Conservation (phyloP, 2,329 filamentous ascomycete species). For the Trichoderma brevicompactum region DNA sequence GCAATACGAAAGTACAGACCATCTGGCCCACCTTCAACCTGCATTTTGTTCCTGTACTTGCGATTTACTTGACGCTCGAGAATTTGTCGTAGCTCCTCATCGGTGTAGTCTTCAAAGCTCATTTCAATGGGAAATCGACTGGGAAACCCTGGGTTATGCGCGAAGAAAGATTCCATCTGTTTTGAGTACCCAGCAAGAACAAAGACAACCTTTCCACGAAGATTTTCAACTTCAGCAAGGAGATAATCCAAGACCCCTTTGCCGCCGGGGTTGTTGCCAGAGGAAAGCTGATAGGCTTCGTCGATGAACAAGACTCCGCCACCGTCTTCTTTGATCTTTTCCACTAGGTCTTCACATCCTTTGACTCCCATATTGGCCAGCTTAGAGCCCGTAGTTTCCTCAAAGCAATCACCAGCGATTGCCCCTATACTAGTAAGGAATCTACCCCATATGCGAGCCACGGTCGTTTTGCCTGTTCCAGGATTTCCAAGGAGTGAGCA, state of each 20-base stretch:
- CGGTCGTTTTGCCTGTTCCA: constrained; percentile 80
- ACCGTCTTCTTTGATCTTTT: constrained; percentile 56
- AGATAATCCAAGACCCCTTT: constrained; percentile 70
- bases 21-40: constrained; percentile 58
- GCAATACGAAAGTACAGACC: constrained; percentile 70
- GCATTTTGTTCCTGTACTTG: constrained; percentile 60
- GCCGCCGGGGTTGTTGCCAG: constrained; percentile 61
- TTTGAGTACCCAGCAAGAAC: constrained; percentile 74
- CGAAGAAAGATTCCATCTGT: constrained; percentile 77
- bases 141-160: constrained; percentile 71
- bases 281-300: constrained; percentile 75
- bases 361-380: constrained; percentile 66
- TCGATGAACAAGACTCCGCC: constrained; percentile 79
- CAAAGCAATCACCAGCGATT: constrained; percentile 62
- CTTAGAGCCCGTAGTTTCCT: constrained; percentile 70
- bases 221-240: constrained; percentile 73
- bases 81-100: constrained; percentile 67
- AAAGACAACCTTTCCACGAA: constrained; percentile 70
- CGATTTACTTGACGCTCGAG: constrained; percentile 58
- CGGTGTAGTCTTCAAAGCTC: constrained; percentile 70
- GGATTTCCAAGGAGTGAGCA: constrained; percentile 72
- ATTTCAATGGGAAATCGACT: constrained; percentile 70
- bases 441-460: constrained; percentile 70
- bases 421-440: constrained; percentile 66
- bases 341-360: constrained; percentile 57